A percentile compares a stretch with the other conserved stretches of the same genome.
Conservation (phyloP, 2,329 filamentous ascomycete species). For the Ceratocystis cacaofunesta region DNA sequence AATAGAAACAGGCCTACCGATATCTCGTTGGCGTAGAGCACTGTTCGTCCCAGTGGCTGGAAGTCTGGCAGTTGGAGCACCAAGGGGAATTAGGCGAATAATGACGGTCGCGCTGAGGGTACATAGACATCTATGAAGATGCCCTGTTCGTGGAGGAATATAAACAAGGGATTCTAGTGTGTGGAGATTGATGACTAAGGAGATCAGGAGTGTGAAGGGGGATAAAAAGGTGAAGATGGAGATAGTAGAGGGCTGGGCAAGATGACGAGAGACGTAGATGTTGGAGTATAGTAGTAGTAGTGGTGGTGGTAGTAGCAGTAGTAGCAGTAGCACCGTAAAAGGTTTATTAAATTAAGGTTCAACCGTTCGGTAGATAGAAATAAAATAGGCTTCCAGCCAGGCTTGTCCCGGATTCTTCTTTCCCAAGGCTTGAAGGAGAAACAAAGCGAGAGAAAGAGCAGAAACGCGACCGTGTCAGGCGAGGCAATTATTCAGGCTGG, state of each 20-base stretch:
- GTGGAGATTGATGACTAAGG: neutral
- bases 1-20: slow-evolving; percentile 1
- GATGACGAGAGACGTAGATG: neutral
- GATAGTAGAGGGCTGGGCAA: too few species aligned
- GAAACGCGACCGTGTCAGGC: neutral
- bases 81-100: neutral
- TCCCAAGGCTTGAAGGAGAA: neutral
- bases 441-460: neutral
- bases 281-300: neutral
- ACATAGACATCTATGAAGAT: neutral
- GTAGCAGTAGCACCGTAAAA: neutral
- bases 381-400: too few species aligned
- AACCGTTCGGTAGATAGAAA: too few species aligned
- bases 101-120: neutral
- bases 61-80: neutral
- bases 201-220: neutral
- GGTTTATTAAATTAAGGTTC: neutral
- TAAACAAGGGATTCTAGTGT: neutral
- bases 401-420: neutral
- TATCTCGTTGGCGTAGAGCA: neutral
- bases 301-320: neutral
- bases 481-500: neutral
- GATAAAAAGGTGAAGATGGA: neutral
- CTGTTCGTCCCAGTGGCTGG: slow-evolving; percentile 3
- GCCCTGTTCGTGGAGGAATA: neutral